Evolutionary conservation across 108 stramenopile species (phyloP).

Genomic region (Conticribra weissflogii): DNA sequence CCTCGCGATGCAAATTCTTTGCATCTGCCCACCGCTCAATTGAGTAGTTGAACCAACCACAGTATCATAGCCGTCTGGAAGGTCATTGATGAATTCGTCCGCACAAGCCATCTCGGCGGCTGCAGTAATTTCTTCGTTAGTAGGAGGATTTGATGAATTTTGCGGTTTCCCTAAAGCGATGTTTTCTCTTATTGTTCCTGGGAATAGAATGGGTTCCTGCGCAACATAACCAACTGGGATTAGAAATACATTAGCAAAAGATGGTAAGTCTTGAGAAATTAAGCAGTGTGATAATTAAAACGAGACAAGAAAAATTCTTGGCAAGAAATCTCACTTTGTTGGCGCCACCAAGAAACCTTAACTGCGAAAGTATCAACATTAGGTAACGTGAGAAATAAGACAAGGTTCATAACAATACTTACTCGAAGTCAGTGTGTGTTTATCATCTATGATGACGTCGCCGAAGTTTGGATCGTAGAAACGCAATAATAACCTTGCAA

Average conservation of each 20-base stretch:
- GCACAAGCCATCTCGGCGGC: constrained; percentile 68
- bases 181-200: constrained; percentile 73
- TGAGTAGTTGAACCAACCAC: constrained; percentile 60
- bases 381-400: no score
- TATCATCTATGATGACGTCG: constrained; percentile 54
- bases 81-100: constrained; percentile 58
- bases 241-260: constrained; percentile 40
- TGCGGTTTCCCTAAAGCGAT: constrained; percentile 56
- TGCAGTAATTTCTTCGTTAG: constrained; percentile 47
- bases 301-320: no score
- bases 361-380: no score
- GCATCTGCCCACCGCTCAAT: constrained; percentile 74
- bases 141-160: constrained; percentile 38
- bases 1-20: constrained; percentile 62
- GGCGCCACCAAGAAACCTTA: constrained; percentile 66
- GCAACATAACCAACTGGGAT: constrained; percentile 61
- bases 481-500: constrained; percentile 70
- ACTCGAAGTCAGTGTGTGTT: constrained; percentile 54
- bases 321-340: no score
- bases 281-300: neutral
- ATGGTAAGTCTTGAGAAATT: neutral
- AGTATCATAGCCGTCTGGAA: constrained; percentile 79
- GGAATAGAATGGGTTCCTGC: constrained; percentile 69
- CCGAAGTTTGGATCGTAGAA: constrained; percentile 76
- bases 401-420: no score